Evolutionary conservation across 2,329 filamentous ascomycete genomes (phyloP).

Genomic region (Phaeophleospora eucalypticola): DNA sequence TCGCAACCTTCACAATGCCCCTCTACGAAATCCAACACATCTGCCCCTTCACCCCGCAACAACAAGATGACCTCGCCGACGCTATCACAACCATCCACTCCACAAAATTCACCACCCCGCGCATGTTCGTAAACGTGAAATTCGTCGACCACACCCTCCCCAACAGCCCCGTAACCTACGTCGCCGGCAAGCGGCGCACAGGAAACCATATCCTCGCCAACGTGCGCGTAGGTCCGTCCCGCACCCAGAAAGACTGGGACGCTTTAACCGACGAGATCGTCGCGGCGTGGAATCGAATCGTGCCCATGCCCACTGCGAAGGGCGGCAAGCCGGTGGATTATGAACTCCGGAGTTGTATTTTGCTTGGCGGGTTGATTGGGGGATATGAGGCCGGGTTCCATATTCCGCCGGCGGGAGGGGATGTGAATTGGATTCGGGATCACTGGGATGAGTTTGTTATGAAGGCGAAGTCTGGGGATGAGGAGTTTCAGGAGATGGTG

Average conservation of each 20-base stretch:
- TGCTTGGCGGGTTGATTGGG: slow-evolving; percentile 30
- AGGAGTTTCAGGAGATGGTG: slow-evolving; percentile 33
- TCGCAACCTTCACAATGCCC: slow-evolving; percentile 35
- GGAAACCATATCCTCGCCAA: slow-evolving; percentile 35
- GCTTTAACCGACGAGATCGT: slow-evolving; percentile 24
- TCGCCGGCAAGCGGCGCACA: slow-evolving; percentile 34
- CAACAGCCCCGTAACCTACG: slow-evolving; percentile 24
- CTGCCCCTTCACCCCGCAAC: slow-evolving; percentile 28
- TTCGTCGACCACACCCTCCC: slow-evolving; percentile 31
- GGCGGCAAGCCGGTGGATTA: slow-evolving; percentile 12
- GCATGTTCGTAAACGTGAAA: slow-evolving; percentile 43
- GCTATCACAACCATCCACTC: slow-evolving; percentile 42
- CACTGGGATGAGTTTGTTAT: slow-evolving; percentile 32
- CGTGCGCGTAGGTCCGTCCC: slow-evolving; percentile 33
- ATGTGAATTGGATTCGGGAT: slow-evolving; percentile 22
- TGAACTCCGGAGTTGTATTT: slow-evolving; percentile 22
- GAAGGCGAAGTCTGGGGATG: slow-evolving; percentile 33
- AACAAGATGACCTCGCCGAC: slow-evolving; percentile 38
- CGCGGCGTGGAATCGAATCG: slow-evolving; percentile 29
- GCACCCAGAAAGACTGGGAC: slow-evolving; percentile 32
- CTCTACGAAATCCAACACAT: slow-evolving; percentile 43
- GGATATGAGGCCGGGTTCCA: slow-evolving; percentile 33
- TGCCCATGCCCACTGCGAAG: slow-evolving; percentile 21
- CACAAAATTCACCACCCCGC: slow-evolving; percentile 40
- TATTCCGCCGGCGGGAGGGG: slow-evolving; percentile 11